Percentiles rank a stretch among this genome's conserved stretches.
Evolutionary conservation across 2,329 filamentous ascomycete genomes (phyloP).

Genomic region (Teratosphaeria nubilosa): DNA sequence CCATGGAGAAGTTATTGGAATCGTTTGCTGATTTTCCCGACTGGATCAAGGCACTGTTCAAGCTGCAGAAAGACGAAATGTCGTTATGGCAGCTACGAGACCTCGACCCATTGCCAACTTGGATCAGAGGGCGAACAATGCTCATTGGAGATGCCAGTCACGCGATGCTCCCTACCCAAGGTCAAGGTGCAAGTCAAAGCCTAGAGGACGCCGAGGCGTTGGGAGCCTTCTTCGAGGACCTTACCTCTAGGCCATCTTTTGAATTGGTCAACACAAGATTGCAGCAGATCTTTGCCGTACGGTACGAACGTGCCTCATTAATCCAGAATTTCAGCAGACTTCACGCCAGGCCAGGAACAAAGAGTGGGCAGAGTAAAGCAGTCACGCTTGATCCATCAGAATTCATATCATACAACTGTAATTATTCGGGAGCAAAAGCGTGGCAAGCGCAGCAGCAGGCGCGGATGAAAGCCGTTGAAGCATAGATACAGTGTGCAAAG

Average conservation of each 20-base stretch:
- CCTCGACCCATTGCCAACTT: constrained; percentile 31
- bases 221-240: constrained; percentile 17
- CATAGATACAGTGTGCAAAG: neutral
- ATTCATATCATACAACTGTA: neutral
- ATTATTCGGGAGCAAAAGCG: neutral
- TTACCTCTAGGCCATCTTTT: constrained; percentile 6
- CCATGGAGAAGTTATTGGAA: constrained; percentile 28
- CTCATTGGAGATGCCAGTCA: constrained; percentile 31
- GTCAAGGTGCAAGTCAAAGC: constrained; percentile 34
- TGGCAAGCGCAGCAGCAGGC: neutral
- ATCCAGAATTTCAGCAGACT: neutral
- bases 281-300: constrained; percentile 17
- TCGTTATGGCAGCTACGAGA: constrained; percentile 39
- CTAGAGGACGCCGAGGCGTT: constrained; percentile 35
- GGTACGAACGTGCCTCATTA: constrained; percentile 27
- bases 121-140: constrained; percentile 22
- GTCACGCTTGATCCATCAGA: neutral
- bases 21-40: constrained; percentile 33
- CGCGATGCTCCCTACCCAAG: constrained; percentile 33
- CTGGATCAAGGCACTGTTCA: constrained; percentile 30
- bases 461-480: neutral
- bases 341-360: neutral
- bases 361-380: neutral
- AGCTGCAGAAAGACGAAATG: constrained; percentile 22
- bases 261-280: constrained; percentile 17